Base-by-base conservation (phyloP, 257 asterid species). In the Datura wrightii region DNA sequence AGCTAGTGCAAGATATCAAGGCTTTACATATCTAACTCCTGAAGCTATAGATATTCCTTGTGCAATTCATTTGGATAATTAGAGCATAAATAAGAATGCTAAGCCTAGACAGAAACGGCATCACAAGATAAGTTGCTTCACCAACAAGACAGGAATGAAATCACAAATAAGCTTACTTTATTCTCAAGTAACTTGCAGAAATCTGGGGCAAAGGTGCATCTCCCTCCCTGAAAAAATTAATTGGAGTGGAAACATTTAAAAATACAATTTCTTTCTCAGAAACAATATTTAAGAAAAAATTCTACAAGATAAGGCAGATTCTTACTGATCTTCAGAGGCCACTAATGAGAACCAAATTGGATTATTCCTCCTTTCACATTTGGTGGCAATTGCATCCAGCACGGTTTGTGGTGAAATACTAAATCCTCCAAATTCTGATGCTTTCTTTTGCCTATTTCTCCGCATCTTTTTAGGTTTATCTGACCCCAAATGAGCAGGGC, bases 271-370 rank as follows among this genome's bases (percentile, higher is more conserved):
- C 65, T 52, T 78, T 78, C 82, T 31, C 82, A 31, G 65, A 78
- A 71, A 76, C 14, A 16, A 15, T 52, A 8, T 31, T 10, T 18
- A 5, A 13, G 11, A 24, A 74, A 5, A 31, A 52, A 62, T 10
- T 19, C 18, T 34, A 67, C 55, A 67, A 59, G 44, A 46, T 60
- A 59, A 80, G 56, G 85, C 87, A 74, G 84, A 80, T 86, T 86
- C 98, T 90, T 87, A 97, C 99, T 88, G 92, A 69, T 93, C 94
- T 83, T 91, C 93, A 54, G 95, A 86, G 79, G 98, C 97, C 87
- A 93, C 92, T 74, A 96, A 90, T 2, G 98, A 93, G 89, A 97
- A 95, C 99, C 99, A 97, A 83, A 97, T 87, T 52, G 99, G 94
- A 88, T 89, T 83, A 83, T 60, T 89, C 90, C 87, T 91, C 87